Conservation (phyloP, 2,329 filamentous ascomycete species). For the Rhynchosporium graminicola region DNA sequence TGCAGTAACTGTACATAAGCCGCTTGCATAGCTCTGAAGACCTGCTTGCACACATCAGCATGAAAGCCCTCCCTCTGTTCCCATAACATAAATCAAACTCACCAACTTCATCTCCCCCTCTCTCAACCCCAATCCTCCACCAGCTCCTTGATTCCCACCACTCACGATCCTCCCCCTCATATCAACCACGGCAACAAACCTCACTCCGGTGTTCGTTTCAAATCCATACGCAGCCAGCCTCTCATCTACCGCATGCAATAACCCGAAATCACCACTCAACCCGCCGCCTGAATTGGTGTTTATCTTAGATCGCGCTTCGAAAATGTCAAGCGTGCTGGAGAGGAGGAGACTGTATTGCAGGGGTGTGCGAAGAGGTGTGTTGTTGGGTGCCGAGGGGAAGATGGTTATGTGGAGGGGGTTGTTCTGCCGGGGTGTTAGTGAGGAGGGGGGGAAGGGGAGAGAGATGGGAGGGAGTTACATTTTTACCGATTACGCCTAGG, state of each 20-base stretch:
- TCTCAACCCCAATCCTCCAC: conserved; percentile 63
- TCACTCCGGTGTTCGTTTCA: conserved; percentile 93
- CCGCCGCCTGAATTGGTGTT: conserved; percentile 55
- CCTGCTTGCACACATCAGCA: conserved; percentile 46
- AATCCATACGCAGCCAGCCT: conserved; percentile 91
- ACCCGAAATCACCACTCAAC: conserved; percentile 80
- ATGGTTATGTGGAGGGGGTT: conserved; percentile 93
- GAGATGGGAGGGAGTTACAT: conserved; percentile 56
- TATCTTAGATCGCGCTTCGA: conserved; percentile 78
- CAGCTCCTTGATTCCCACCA: conserved; percentile 36
- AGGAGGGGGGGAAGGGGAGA: background rate
- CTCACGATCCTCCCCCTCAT: conserved; percentile 66
- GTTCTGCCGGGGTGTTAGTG: conserved; percentile 60
- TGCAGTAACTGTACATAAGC: conserved; percentile 86
- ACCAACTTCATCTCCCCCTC: conserved; percentile 88
- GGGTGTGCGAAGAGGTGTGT: conserved; percentile 62
- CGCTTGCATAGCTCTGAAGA: conserved; percentile 89
- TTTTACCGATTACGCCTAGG: conserved; percentile 89
- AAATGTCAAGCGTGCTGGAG: conserved; percentile 89
- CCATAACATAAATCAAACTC: conserved; percentile 39
- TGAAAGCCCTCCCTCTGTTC: conserved; percentile 5
- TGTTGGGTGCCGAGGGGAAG: conserved; percentile 62
- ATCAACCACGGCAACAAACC: conserved; percentile 87
- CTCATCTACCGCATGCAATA: conserved; percentile 93
- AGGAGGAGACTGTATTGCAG: conserved; percentile 91